Evolutionary conservation across 2,329 filamentous ascomycete genomes (phyloP).

Genomic region (Phialophora expanda): DNA sequence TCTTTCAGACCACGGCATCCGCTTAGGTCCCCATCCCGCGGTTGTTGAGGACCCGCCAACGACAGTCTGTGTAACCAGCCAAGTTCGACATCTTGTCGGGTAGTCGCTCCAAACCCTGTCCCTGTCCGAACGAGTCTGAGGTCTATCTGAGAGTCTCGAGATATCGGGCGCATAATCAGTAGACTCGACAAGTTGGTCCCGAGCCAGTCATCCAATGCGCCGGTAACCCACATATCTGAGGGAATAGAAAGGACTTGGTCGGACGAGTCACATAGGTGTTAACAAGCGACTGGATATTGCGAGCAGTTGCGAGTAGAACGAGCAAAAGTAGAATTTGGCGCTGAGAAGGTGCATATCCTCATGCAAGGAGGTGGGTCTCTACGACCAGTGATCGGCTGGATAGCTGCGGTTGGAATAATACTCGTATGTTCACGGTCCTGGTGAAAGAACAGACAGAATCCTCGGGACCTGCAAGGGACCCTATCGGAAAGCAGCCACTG

Average conservation of each 20-base stretch:
- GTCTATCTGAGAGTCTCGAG: background rate
- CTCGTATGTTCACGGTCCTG: background rate
- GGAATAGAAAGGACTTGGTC: background rate
- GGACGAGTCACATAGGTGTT: background rate
- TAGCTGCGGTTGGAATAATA: background rate
- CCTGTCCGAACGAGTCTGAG: conserved; percentile 16
- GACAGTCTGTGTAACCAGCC: conserved; percentile 6
- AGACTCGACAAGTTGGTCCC: background rate
- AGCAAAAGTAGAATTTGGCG: background rate
- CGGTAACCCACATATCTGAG: background rate
- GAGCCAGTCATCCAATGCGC: background rate
- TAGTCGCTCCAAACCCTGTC: conserved; percentile 19
- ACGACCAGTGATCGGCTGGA: background rate
- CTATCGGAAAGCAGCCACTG: background rate
- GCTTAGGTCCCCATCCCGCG: conserved; percentile 13
- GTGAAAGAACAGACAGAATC: background rate
- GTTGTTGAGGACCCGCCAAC: conserved; percentile 12
- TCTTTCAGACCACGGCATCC: background rate
- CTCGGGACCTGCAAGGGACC: background rate
- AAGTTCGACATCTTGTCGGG: conserved; percentile 13
- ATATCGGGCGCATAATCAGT: background rate
- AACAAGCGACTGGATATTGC: background rate
- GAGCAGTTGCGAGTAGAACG: background rate
- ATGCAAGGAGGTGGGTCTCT: background rate
- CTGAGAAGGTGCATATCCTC: background rate